phyloP scores from a whole-genome alignment of 352 stramenopile species.

The Globisporangium nunn region DNA sequence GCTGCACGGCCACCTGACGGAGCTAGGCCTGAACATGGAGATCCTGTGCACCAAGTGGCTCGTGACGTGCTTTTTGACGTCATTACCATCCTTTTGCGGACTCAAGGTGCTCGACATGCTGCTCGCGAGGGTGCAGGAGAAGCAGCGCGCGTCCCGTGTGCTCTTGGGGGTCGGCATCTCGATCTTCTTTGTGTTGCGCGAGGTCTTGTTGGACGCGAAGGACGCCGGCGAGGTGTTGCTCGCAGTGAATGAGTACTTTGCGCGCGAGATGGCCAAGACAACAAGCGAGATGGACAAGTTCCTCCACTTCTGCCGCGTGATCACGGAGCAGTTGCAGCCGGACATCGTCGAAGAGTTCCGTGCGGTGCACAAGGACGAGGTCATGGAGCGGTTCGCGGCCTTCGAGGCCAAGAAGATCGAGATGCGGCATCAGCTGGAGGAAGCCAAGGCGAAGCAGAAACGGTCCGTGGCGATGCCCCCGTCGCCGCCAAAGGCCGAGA shows the following conservation, averaged over 20 bases:
- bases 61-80: conserved; percentile 82
- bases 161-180: conserved; percentile 67
- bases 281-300: conserved; percentile 66
- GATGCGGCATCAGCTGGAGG: conserved; percentile 75
- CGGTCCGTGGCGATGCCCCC: conserved; percentile 31
- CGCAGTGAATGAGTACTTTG: conserved; percentile 76
- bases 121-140: conserved; percentile 47
- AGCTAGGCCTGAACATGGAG: conserved; percentile 81
- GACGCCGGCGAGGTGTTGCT: conserved; percentile 76
- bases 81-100: conserved; percentile 53
- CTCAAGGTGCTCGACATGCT: conserved; percentile 82
- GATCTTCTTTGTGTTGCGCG: conserved; percentile 67
- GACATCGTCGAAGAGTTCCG: conserved; percentile 70
- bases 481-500: conserved; percentile 51
- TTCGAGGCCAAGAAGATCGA: conserved; percentile 84
- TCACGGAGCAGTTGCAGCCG: conserved; percentile 65
- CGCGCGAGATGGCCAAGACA: conserved; percentile 60
- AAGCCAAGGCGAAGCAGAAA: conserved; percentile 47
- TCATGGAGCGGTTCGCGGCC: conserved; percentile 71
- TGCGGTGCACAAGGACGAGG: conserved; percentile 70
- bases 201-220: conserved; percentile 50
- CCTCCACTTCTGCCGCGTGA: conserved; percentile 47
- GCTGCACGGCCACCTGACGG: conserved; percentile 59
- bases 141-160: conserved; percentile 60
- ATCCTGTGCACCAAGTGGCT: conserved; percentile 86